Base-by-base conservation (phyloP, 495 filamentous ascomycete species). In the Cercophora samala region DNA sequence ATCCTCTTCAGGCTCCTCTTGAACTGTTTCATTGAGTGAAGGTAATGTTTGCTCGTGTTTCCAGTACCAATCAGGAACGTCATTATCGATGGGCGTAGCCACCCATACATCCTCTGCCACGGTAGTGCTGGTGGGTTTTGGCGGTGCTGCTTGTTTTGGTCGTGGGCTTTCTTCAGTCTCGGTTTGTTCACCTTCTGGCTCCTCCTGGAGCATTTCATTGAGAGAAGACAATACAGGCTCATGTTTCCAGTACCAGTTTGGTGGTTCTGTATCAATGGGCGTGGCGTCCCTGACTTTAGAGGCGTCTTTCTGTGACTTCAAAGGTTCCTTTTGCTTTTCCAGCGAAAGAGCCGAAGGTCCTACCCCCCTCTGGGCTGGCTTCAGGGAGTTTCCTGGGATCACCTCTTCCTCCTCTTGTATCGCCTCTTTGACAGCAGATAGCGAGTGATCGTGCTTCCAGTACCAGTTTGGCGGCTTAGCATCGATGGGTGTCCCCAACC, bases 221-320 rank as follows among this genome's bases (percentile, higher is more conserved):
- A 67, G 52, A 6, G 64, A 65, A 11, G 61, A 52, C 56, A 67
- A 19, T 13, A 29, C 63, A 29, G 68, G 68, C 53, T 67, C 68
- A 59, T 70, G 68, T 32, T 52, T 70, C 68, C 68, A 70, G 42
- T 62, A 70, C 68, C 68, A 70, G 6, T 46, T 23, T 26, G 65
- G 58, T 8, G 68, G 68, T 21, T 32, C 64, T 55, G 67, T 68
- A 15, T 62, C 69, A 8, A 68, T 66, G 1, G 66, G 70, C 1
- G 65, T 68, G 6, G 29, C 60, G 11, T 60, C 66, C 54, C 61
- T 59, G 6, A 46, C 24, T 22, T 70, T 64, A 18, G 58, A 18
- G 23, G 58, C 13, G 58, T 55, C 59, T 17, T 19, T 5, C 15
- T 46, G 37, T 46, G 37, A 11, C 37, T n/a, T 3, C 62, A 32